Evolutionary conservation across 192 early-diverging fungal genomes (phyloP).

Genomic region (Fimicolochytrium jonesii): DNA sequence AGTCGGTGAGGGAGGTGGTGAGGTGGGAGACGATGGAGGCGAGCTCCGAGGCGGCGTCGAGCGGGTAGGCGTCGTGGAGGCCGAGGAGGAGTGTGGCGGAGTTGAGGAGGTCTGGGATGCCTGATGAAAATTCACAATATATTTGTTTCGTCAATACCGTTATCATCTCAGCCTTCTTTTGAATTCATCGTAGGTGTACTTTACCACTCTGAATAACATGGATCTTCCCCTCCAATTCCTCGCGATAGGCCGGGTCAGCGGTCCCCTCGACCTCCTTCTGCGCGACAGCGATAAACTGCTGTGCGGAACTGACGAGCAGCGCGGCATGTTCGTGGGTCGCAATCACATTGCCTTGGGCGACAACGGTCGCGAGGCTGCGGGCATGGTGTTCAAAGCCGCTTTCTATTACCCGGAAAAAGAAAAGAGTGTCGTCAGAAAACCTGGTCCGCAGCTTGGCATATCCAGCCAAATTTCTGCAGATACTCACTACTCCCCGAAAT

Average conservation of each 20-base stretch:
- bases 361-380: constrained; percentile 12
- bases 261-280: constrained; percentile 21
- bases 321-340: constrained; percentile 10
- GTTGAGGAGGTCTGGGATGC: constrained; percentile 20
- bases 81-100: constrained; percentile 24
- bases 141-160: no score
- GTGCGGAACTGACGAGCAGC: constrained; percentile 21
- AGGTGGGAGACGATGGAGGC: constrained; percentile 15
- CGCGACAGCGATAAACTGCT: constrained; percentile 27
- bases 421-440: no score
- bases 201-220: constrained; percentile 29
- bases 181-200: no score
- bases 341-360: constrained; percentile 2
- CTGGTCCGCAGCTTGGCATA: no score
- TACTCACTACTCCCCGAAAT: constrained; percentile 34
- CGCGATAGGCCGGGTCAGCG: constrained; percentile 23
- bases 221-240: constrained; percentile 29
- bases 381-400: constrained; percentile 30
- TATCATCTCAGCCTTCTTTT: no score
- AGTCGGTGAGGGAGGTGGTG: constrained; percentile 17
- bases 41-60: constrained; percentile 18
- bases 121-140: no score
- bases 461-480: no score
- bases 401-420: constrained; percentile 3
- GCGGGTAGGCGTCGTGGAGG: background rate